Base-by-base conservation (phyloP, 2,329 filamentous ascomycete genomes). In the Epichloe uncinata region DNA sequence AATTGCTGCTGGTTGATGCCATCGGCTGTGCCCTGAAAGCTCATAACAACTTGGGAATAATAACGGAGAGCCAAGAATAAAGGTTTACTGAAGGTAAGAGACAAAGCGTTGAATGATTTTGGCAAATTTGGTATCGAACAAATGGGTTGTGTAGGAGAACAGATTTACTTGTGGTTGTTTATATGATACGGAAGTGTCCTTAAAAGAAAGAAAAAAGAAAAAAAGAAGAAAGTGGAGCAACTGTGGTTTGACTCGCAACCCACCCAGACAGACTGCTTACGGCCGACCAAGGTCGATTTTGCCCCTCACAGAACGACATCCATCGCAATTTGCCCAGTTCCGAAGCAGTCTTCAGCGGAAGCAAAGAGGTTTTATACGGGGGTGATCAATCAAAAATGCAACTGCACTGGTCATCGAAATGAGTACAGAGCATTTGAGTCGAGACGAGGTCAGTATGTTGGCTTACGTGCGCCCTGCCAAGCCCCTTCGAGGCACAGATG, bases 371-470 rank as follows among this genome's bases (percentile, higher is more conserved):
- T 33, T 5, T 8, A 13, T 9, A 12, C 18, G 26, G 5, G 22
- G 26, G 0, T 3, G 26, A 26, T 26, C 26, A 26, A 26, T 8
- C 7, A 8, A 26, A 26, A 26, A 26, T 8, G 15, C 20, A 30
- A 26, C 11, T 13, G 5, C 2, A 22, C 15, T 33, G 26, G 16
- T 30, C 20, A 16, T 26, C 16, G 42, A 4, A 36, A 58, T 69
- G 67, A 59, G 50, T 12, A 48, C 53, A 16, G 38, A 57, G 16
- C 62, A 62, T 52, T 56, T 70, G 43, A 63, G 61, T 51, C 66
- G 69, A 49, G 67, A 70, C 47, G 67, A 71, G 63, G 69, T 70
- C 16, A 50, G 58, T 35, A 5, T 30, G 6, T 15, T 16, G n/a
- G 22, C 20, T 7, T 38, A 30, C 34, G 12, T n/a, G 40, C 16